Evolutionary conservation across 2,329 filamentous ascomycete genomes (phyloP), one percentile per base, ranked within the genome.

Genomic region (Aspergillus latus): DNA sequence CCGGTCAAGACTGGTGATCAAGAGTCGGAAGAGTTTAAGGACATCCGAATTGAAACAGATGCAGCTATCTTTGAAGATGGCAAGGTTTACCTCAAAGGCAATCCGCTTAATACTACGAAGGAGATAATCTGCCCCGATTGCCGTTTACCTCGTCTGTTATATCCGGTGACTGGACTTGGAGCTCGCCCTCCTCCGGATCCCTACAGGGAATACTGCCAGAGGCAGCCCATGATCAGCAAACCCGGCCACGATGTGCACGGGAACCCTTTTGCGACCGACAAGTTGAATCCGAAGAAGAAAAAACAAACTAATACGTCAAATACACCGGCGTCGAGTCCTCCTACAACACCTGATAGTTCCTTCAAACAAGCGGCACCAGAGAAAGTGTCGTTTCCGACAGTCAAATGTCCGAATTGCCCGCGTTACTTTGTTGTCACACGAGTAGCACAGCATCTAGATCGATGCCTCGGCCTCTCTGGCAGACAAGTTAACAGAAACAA

Each of bases 191-290:
- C 72, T 15, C 80, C 80, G 48, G 77, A 81, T 64, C 78, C 82
- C 0, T 72, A 76, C 52, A 74, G 72, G 43, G 78, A 82, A 63
- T 87, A 86, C 69, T 87, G 84, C 71, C 80, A 81, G 65, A 78
- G 81, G 48, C 81, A 82, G 56, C 84, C 84, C 4, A 81, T 83
- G 75, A 80, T 84, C 46, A 78, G 78, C 55, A 72, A 80, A 58
- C 76, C 80, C 11, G 83, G 83, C 36, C 81, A 85, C 66, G 84
- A 87, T 64, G 83, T 86, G 51, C 85, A 86, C 66, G 84, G 83
- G 59, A 85, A 76, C 52, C 69, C 70, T n/a, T 76, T 76, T 54
- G 72, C 74, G 5, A 74, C 66, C 0, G 45, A 69, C 9, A 78
- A 73, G 55, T 63, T 76, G 8, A 83, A 77, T 54, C 81, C 82